Conservation (phyloP, 75 land plant species). For the Picea sitchensis region DNA sequence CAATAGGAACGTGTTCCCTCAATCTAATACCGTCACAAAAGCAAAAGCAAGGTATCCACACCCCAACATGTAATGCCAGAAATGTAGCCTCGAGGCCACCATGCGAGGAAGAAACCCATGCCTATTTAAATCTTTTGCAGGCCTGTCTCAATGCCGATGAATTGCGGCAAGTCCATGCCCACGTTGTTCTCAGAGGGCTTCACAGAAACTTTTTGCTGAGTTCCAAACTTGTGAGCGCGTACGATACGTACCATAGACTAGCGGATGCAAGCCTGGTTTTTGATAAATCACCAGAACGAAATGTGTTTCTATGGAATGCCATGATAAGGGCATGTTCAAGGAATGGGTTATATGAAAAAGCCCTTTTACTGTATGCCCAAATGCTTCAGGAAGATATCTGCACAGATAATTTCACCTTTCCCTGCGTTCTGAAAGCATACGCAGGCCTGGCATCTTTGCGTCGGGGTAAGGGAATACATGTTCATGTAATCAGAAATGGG, state of each 20-base stretch:
- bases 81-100: too few relatives aligned
- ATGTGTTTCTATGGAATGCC: slow-evolving; percentile 3
- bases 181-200: neutral
- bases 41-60: neutral
- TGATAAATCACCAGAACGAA: neutral
- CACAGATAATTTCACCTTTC: slow-evolving; percentile 3
- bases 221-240: neutral
- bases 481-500: too few relatives aligned
- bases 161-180: slow-evolving; percentile 4
- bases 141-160: neutral
- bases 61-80: neutral
- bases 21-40: neutral
- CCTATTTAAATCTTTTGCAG: neutral
- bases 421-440: slow-evolving; percentile 13
- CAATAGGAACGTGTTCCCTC: too few relatives aligned
- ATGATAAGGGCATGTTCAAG: slow-evolving; percentile 5
- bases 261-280: neutral
- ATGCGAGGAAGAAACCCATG: neutral
- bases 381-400: neutral
- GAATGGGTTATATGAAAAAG: neutral
- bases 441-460: neutral
- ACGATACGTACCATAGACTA: neutral
- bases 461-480: too few relatives aligned
- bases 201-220: neutral
- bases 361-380: neutral